A percentile compares a stretch with the other conserved stretches of the same genome.
Evolutionary conservation across 2,329 filamentous ascomycete genomes (phyloP).

Genomic region (Penicillium capsulatum): DNA sequence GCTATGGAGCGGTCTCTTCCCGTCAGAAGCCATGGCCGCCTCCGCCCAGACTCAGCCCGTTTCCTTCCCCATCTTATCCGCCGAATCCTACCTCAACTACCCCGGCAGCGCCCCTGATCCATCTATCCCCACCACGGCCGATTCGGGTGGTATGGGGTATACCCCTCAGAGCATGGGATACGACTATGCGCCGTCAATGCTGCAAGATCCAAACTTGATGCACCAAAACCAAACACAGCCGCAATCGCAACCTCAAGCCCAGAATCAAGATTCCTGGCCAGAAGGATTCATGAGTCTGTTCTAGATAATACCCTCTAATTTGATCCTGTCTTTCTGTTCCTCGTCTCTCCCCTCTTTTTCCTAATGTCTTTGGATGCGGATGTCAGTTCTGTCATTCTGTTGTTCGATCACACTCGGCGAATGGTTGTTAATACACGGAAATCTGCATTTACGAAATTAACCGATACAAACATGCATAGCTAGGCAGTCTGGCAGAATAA

Average conservation of each 20-base stretch:
- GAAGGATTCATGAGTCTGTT: constrained; percentile 21
- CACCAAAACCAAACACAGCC: too few species aligned
- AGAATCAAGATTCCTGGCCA: constrained; percentile 6
- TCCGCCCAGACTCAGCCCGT: constrained; percentile 6
- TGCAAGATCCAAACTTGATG: not conserved
- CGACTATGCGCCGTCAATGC: not conserved
- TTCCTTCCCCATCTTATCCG: constrained; percentile 15
- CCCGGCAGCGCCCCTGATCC: not conserved
- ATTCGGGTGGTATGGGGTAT: not conserved
- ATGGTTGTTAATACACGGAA: too few species aligned
- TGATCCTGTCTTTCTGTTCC: not conserved
- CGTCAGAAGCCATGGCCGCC: constrained; percentile 10
- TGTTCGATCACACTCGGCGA: too few species aligned
- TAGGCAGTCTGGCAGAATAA: too few species aligned
- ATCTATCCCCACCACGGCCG: not conserved
- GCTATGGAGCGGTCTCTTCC: constrained; percentile 24
- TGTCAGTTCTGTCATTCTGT: too few species aligned
- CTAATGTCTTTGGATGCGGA: too few species aligned
- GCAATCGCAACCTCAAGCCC: too few species aligned
- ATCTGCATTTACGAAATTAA: not conserved
- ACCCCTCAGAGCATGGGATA: constrained; percentile 1
- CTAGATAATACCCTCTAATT: too few species aligned
- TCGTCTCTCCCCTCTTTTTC: too few species aligned
- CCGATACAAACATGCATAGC: constrained; percentile 4
- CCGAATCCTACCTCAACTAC: constrained; percentile 18